phyloP scores from a whole-genome alignment of 1,139 yeast species.

The Arxiozyma bovina region DNA sequence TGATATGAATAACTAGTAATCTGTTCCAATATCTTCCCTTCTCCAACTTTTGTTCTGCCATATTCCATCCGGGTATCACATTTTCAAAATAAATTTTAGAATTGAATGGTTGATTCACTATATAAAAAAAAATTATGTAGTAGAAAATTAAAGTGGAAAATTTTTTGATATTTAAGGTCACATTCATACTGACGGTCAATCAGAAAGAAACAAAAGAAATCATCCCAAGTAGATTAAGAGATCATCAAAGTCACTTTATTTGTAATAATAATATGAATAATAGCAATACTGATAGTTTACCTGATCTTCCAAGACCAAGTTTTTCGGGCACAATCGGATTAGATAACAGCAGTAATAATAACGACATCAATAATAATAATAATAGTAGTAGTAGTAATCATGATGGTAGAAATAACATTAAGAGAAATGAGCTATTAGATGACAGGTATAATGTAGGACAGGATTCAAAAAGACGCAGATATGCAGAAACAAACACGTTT shows the following conservation, averaged over 20 bases:
- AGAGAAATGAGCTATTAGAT: neutral
- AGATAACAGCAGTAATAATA: neutral
- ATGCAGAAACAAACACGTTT: neutral
- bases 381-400: no score
- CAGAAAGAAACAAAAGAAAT: neutral
- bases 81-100: neutral
- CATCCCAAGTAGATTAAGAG: neutral
- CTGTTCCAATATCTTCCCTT: neutral
- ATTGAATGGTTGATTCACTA: neutral
- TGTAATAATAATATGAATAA: neutral
- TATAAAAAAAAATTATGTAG: neutral
- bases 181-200: no score
- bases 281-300: neutral
- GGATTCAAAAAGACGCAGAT: conserved; percentile 2
- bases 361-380: neutral
- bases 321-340: conserved; percentile 20
- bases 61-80: neutral
- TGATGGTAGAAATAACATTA: neutral
- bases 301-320: conserved; percentile 22
- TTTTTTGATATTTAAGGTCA: neutral
- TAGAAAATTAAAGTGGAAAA: conserved; percentile 2
- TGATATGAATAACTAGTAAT: no score
- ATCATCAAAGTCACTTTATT: neutral
- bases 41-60: neutral
- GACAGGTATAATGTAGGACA: neutral